Percentiles rank a stretch among this genome's conserved stretches.
These are phyloP conservation scores for Chaetomium strumarium DNA, from an alignment of 2,329 filamentous ascomycete species.

Conservation along the genomic window DNA sequence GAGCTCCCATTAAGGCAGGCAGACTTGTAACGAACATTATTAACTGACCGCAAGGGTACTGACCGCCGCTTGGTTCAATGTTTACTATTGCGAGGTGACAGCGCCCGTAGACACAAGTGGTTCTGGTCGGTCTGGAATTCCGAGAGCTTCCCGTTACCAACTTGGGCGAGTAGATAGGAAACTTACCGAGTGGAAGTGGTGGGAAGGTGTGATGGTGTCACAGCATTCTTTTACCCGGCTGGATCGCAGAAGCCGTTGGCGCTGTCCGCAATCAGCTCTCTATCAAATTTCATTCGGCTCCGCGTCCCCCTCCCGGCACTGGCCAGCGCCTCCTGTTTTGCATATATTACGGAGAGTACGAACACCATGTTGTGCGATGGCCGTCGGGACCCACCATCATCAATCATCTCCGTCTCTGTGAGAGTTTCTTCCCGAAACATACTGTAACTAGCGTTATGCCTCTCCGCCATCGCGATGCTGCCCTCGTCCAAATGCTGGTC, in stretches of 20 bases:
- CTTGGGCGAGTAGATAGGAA: neutral
- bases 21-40: neutral
- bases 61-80: neutral
- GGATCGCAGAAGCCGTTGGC: slow-evolving; percentile 8
- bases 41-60: too few species aligned
- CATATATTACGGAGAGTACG: slow-evolving; percentile 11
- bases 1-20: slow-evolving; percentile 3
- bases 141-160: neutral
- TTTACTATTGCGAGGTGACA: neutral
- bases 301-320: neutral
- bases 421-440: neutral
- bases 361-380: slow-evolving; percentile 5
- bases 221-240: slow-evolving; percentile 19
- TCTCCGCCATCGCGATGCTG: neutral
- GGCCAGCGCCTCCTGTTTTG: slow-evolving; percentile 12
- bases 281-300: slow-evolving; percentile 15
- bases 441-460: neutral
- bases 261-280: slow-evolving; percentile 1
- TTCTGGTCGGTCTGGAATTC: neutral
- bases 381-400: neutral
- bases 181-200: neutral
- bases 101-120: neutral
- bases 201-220: neutral
- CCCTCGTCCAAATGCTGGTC: slow-evolving; percentile 6
- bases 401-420: neutral